phyloP scores from a whole-genome alignment of 2,329 filamentous ascomycete species.

The Calonectria leucothoes region DNA sequence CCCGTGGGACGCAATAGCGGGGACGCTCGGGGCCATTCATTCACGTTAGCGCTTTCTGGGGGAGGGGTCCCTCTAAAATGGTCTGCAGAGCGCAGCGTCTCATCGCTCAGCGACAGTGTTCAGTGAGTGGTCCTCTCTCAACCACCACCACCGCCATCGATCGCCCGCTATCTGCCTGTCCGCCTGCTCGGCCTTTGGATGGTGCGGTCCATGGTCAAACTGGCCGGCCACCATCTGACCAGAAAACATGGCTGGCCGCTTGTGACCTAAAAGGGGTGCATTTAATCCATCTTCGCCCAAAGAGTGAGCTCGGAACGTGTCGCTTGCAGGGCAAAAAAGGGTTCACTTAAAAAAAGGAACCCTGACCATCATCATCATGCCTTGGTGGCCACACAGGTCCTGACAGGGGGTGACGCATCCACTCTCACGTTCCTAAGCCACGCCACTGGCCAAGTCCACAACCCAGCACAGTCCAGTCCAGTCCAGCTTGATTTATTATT shows the following conservation, averaged over 20 bases:
- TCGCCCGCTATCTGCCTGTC: neutral
- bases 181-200: neutral
- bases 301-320: neutral
- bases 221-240: neutral
- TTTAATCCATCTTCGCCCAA: neutral
- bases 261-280: neutral
- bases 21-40: conserved; percentile 5
- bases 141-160: neutral
- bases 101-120: neutral
- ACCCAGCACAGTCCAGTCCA: conserved; percentile 16
- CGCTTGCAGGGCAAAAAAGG: conserved; percentile 1
- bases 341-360: conserved; percentile 2
- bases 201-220: neutral
- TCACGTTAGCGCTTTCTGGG: conserved; percentile 12
- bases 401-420: neutral
- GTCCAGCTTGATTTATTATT: conserved; percentile 25
- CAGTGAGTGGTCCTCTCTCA: neutral
- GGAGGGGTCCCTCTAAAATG: conserved; percentile 14
- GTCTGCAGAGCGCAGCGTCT: neutral
- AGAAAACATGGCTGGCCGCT: neutral
- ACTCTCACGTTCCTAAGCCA: conserved; percentile 12
- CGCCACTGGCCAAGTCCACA: conserved; percentile 21
- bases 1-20: conserved; percentile 17
- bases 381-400: neutral
- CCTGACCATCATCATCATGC: conserved; percentile 3